A percentile compares a stretch with the other conserved stretches of the same genome.
phyloP scores from a whole-genome alignment of 371 early-diverging fungal species.

The Astathelohania contejeani region DNA sequence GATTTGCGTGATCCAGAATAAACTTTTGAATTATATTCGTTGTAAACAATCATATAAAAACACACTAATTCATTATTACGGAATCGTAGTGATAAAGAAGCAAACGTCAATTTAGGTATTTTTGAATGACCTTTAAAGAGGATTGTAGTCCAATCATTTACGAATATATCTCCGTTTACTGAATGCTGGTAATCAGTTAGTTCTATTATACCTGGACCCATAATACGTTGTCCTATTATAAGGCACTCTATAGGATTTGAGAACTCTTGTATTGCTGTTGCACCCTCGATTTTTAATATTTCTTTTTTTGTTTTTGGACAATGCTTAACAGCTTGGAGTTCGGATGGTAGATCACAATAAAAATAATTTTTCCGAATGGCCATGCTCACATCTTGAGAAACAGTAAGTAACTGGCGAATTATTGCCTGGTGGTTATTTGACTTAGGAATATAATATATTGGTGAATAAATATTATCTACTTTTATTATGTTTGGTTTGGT shows the following conservation, averaged over 20 bases:
- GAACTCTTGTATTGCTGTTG: conserved; percentile 33
- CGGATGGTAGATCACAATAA: conserved; percentile 12
- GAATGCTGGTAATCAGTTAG: conserved; percentile 18
- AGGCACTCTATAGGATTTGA: conserved; percentile 43
- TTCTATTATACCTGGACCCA: conserved; percentile 34
- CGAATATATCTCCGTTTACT: conserved; percentile 1
- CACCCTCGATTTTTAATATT: conserved; percentile 14
- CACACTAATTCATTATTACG: not conserved
- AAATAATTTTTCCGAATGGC: conserved; percentile 34
- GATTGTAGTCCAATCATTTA: not conserved
- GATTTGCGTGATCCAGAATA: not conserved
- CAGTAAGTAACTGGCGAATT: conserved; percentile 5
- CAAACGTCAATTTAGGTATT: not conserved
- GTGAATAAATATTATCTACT: conserved; percentile 23
- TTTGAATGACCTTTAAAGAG: not conserved
- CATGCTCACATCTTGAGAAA: conserved; percentile 1
- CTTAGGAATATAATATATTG: conserved; percentile 10
- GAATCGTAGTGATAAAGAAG: not conserved
- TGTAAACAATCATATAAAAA: not conserved
- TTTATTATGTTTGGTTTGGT: not conserved
- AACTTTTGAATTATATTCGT: not conserved
- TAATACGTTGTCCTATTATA: conserved; percentile 46
- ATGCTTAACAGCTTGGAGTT: conserved; percentile 17
- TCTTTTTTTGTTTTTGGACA: conserved; percentile 5
- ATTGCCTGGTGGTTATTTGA: not conserved